Base-by-base conservation (phyloP, 202 grass and related monocot species). In the Setaria viridis region DNA sequence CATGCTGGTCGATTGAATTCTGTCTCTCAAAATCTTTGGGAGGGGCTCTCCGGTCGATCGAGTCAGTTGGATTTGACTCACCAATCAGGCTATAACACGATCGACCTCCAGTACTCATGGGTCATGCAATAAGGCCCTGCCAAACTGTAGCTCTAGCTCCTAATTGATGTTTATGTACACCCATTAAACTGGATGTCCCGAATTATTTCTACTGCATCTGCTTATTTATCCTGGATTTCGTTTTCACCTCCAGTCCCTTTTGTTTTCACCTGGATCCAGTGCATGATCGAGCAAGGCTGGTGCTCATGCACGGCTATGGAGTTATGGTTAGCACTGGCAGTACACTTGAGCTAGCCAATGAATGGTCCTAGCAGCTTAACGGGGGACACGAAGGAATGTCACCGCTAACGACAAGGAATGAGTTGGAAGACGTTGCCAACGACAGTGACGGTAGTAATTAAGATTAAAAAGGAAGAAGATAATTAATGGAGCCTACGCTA, bases 341-440 rank as follows among this genome's bases (percentile, higher is more conserved):
- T 47, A 47, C 45, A 47, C 9, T 9, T 1, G 43, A 41, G 43
- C 43, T 46, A 46, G 43, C 43, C 43, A 7, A 46, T 46, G 43
- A 46, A 47, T 47, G 45, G 45, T 47, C 45, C 25, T 25, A 25
- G 25, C 25, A 25, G 25, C 45, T 47, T 47, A 47, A 47, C 9
- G 9, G 45, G 45, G 45, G 45, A 47, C 45, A 11, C 9, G 13
- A 55, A 84, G 70, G 58, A 84, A 65, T 54, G 20, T 54, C 71
- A 14, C 5, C 13, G 47, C 13, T 37, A 74, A 50, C 32, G 81
- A 64, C 57, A 53, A 67, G 9, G 32, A 0, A 13, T 41, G 14
- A 42, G 60, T 55, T 45, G 43, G 20, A 84, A 11, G 25, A 3
- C 70, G 32, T 51, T 16, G 32, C 7, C 6, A 68, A 63, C 3